phyloP scores from a whole-genome alignment of 371 early-diverging fungal species.

The Apophysomyces variabilis region DNA sequence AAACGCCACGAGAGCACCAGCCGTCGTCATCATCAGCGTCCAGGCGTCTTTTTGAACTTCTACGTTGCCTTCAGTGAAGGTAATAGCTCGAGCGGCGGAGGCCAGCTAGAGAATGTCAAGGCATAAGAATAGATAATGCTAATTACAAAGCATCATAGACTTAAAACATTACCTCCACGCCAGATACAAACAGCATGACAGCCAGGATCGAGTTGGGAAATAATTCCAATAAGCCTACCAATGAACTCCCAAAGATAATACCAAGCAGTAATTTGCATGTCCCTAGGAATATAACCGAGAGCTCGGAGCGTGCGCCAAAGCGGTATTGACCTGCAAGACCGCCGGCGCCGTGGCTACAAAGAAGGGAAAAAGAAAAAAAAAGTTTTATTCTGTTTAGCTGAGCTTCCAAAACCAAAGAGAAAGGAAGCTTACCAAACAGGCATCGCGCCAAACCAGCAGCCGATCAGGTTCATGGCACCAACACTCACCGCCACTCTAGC shows the following conservation, averaged over 20 bases:
- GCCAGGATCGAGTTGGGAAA: slow-evolving; percentile 83
- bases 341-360: slow-evolving; percentile 74
- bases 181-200: slow-evolving; percentile 86
- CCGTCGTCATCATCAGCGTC: slow-evolving; percentile 69
- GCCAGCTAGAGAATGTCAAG: slow-evolving; percentile 45
- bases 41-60: slow-evolving; percentile 64
- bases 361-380: slow-evolving; percentile 11
- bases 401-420: not conserved
- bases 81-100: slow-evolving; percentile 65
- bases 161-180: slow-evolving; percentile 58
- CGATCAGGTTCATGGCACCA: slow-evolving; percentile 85
- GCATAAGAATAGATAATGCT: not conserved
- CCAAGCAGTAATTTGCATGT: slow-evolving; percentile 75
- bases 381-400: not conserved
- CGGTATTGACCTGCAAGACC: slow-evolving; percentile 93
- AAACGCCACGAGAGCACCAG: slow-evolving; percentile 73
- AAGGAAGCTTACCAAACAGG: slow-evolving; percentile 68
- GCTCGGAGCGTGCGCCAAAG: slow-evolving; percentile 88
- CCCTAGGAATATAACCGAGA: slow-evolving; percentile 81
- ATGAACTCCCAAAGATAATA: slow-evolving; percentile 78
- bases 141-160: not conserved
- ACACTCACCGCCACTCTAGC: slow-evolving; percentile 71
- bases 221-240: slow-evolving; percentile 67
- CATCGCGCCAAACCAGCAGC: slow-evolving; percentile 86
- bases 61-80: slow-evolving; percentile 43